Evolutionary conservation across 73 alveolate genomes (phyloP).

Genomic region (Effrenium voratum): DNA sequence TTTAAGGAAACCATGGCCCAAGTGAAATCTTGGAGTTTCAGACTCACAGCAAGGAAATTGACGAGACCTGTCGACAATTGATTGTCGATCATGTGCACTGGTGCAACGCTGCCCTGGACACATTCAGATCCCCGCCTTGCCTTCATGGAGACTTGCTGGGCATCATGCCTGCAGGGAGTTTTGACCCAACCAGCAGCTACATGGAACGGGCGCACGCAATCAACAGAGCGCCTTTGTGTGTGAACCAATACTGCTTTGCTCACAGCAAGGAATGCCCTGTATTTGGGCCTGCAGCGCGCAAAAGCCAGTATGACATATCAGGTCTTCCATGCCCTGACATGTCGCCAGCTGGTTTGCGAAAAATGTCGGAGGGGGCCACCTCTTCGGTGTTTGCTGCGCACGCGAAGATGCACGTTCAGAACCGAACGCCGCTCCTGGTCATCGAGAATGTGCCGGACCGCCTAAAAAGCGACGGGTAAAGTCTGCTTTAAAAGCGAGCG

Average conservation of each 20-base stretch:
- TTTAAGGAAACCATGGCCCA: too few relatives aligned
- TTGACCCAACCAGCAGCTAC: not conserved
- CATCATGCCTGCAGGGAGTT: not conserved
- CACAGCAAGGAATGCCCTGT: not conserved
- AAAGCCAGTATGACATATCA: not conserved
- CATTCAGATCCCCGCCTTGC: not conserved
- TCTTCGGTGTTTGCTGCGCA: not conserved
- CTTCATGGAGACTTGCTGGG: not conserved
- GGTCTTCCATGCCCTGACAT: conserved; percentile 48
- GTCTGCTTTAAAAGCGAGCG: too few relatives aligned
- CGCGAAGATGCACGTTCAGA: conserved; percentile 12
- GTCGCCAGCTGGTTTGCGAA: not conserved
- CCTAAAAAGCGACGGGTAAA: too few relatives aligned
- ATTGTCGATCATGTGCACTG: conserved; percentile 7
- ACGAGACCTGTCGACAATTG: not conserved
- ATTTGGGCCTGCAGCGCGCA: not conserved
- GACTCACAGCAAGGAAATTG: conserved; percentile 39
- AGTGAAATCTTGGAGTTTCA: too few relatives aligned
- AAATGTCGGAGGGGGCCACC: not conserved
- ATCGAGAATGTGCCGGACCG: conserved; percentile 27
- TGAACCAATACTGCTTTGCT: not conserved
- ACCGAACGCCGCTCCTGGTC: conserved; percentile 11
- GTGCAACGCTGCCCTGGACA: not conserved
- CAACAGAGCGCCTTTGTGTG: not conserved
- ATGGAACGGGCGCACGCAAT: not conserved